A percentile compares a stretch with the other conserved stretches of the same genome.
Conservation (phyloP, 305 asterid species). For the Fraxinus latifolia region DNA sequence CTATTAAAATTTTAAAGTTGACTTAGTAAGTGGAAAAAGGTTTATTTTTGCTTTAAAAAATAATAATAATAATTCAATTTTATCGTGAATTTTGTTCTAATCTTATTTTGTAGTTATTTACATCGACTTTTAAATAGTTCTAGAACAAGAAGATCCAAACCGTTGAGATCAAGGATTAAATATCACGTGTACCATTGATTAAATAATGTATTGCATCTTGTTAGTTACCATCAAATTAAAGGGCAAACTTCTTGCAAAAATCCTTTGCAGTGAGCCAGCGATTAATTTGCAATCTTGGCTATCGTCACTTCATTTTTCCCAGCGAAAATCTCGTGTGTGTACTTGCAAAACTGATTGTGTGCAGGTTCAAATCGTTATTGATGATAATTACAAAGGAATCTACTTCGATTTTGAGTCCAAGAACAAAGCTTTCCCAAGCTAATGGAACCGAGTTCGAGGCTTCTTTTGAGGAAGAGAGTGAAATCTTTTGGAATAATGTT, state of each 20-base stretch:
- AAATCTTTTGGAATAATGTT: neutral
- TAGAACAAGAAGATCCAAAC: neutral
- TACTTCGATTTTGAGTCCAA: neutral
- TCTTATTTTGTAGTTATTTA: neutral
- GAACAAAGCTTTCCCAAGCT: neutral
- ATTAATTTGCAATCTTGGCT: neutral
- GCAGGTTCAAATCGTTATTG: constrained; percentile 3
- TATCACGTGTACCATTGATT: neutral
- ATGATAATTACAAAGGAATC: neutral
- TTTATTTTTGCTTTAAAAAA: no score
- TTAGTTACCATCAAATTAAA: neutral
- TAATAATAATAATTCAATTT: no score
- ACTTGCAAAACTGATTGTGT: neutral
- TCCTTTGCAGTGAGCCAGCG: neutral
- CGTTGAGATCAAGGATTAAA: neutral
- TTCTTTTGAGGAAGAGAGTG: neutral
- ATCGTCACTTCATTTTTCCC: neutral
- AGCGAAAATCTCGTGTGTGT: neutral
- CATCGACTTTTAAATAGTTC: neutral
- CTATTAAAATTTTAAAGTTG: no score
- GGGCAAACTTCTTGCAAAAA: no score
- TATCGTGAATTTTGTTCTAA: neutral
- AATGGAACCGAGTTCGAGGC: neutral
- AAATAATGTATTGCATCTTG: neutral
- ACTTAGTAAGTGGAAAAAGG: no score